A percentile compares a stretch with the other conserved stretches of the same genome.
Conservation (phyloP, 2,329 filamentous ascomycete species). For the Alternaria consortialis region DNA sequence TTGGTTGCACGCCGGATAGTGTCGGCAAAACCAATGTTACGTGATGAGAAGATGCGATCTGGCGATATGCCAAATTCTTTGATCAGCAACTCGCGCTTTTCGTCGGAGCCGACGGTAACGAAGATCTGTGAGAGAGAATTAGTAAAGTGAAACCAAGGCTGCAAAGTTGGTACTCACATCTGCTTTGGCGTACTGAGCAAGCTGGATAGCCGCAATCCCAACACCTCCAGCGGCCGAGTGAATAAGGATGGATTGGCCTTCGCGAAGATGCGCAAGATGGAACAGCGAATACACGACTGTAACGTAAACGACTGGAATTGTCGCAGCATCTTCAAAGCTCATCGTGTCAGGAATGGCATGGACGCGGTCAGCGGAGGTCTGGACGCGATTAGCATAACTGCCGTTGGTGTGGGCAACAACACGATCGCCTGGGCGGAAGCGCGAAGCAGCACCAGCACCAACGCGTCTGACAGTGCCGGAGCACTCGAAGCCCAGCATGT, state of each 20-base stretch:
- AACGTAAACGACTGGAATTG: constrained; percentile 14
- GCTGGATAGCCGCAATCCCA: constrained; percentile 29
- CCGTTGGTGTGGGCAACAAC: background rate
- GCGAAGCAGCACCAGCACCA: too few relatives aligned
- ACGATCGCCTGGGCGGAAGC: background rate
- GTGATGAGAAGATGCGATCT: constrained; percentile 36
- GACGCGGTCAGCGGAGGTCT: background rate
- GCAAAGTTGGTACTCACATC: too few relatives aligned
- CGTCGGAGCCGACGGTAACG: too few relatives aligned
- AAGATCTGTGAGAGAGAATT: too few relatives aligned
- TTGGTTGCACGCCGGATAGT: background rate
- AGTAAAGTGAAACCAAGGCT: too few relatives aligned
- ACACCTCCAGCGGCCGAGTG: constrained; percentile 34
- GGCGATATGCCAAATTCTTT: constrained; percentile 25
- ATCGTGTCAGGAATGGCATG: background rate
- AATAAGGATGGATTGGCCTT: constrained; percentile 36
- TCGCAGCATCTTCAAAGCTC: constrained; percentile 4
- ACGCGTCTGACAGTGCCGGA: background rate
- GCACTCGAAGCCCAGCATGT: constrained; percentile 1
- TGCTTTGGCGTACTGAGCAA: constrained; percentile 21
- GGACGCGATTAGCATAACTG: too few relatives aligned
- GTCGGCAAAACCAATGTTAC: background rate
- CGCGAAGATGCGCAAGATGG: constrained; percentile 5
- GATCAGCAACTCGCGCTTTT: background rate
- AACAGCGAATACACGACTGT: constrained; percentile 14